These are phyloP conservation scores for Firmiana major DNA, from an alignment of 345 rosid species.

Conservation along the genomic window DNA sequence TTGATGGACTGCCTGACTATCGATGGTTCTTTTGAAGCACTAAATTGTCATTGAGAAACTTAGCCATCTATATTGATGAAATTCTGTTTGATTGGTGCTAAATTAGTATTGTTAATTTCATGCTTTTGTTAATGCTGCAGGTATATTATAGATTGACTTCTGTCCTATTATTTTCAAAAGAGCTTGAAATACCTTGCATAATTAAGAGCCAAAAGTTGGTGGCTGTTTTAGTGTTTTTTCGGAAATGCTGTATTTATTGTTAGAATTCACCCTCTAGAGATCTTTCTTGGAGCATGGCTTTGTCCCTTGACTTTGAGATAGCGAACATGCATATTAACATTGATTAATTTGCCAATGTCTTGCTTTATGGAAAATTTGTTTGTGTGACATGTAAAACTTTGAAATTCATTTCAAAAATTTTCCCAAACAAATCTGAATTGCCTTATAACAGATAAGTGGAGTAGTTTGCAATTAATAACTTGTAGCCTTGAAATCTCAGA, in stretches of 20 bases:
- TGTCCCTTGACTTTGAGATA: background rate
- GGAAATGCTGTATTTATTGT: background rate
- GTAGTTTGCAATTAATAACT: background rate
- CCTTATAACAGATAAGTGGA: background rate
- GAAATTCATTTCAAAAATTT: background rate
- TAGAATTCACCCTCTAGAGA: background rate
- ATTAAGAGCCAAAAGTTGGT: background rate
- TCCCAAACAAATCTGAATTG: background rate
- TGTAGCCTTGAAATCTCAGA: background rate
- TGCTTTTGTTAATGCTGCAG: background rate
- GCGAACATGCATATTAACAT: background rate
- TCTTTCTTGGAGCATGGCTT: background rate
- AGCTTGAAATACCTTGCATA: background rate
- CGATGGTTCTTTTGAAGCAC: constrained; percentile 7
- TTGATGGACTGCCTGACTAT: background rate
- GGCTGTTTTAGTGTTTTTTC: background rate
- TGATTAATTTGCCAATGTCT: background rate
- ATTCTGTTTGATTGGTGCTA: background rate
- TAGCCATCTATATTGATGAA: background rate
- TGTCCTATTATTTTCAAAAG: background rate
- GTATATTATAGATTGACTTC: background rate
- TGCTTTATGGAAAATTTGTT: background rate
- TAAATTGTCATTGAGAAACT: background rate
- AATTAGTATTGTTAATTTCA: background rate
- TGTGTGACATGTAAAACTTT: background rate